Evolutionary conservation across 225 moss, liverwort and hornwort genomes (phyloP), one percentile per base, ranked within the genome.

Genomic region (Polytrichum formosum): DNA sequence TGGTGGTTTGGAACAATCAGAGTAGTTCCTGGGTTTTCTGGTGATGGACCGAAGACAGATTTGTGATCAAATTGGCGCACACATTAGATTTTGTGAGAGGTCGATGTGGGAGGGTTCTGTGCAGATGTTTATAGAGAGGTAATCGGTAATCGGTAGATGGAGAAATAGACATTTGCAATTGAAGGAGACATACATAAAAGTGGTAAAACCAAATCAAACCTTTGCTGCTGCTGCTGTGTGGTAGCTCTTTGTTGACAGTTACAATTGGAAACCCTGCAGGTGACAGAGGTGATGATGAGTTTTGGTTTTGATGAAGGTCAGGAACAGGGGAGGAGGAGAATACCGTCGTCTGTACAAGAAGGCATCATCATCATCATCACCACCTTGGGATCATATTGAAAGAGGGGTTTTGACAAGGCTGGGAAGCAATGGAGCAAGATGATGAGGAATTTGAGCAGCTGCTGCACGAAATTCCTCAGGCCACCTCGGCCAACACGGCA

Each of bases 401-500:
- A 8, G 67, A 67, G 35, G 66, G 22, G 27, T 26, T 67, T 18
- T 30, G 56, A 20, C 21, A 31, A 59, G 56, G 20, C 7, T 56
- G 73, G 56, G 83, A 76, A 78, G 75, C 60, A 10, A 89, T 89
- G 88, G 88, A 85, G 82, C 88, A 85, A 80, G 88, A 89, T 75
- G 88, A 89, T 76, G 88, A 89, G 76, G 88, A 89, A 73, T 82
- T 89, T 67, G 88, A 89, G 85, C 88, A 89, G 82, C 85, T 89
- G 65, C 80, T 89, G 82, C 80, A 85, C 73, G 88, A 89, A 78
- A 89, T 89, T 74, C 88, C 88, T 67, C 88, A 85, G 68, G 88
- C 88, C 73, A 89, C 88, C 46, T 89, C 88, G 64, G 80, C 88
- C 20, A 58, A 58, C 56, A 70, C 69, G 2, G 20, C 29, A 71